A percentile compares a stretch with the other conserved stretches of the same genome.
Evolutionary conservation across 208 protist genomes (phyloP).

Genomic region (Acanthamoeba triangularis): DNA sequence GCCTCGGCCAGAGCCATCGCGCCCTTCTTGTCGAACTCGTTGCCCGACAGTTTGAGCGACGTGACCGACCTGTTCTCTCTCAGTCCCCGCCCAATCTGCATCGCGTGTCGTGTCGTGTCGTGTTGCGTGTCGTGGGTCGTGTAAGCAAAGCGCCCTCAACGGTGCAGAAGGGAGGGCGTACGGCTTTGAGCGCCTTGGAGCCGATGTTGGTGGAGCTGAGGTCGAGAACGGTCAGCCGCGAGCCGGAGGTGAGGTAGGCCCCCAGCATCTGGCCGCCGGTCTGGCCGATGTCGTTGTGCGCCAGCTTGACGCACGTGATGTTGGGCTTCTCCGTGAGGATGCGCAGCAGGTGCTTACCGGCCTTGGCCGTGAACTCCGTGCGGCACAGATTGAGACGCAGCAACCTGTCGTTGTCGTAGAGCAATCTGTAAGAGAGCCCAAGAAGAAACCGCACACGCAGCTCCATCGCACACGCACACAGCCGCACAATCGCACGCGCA

Average conservation of each 20-base stretch:
- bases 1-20: slow-evolving; percentile 7
- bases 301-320: background rate
- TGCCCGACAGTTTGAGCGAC: background rate
- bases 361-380: background rate
- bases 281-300: slow-evolving; percentile 1
- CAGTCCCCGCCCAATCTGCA: background rate
- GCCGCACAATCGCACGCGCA: background rate
- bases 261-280: slow-evolving; percentile 8
- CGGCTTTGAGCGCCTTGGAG: slow-evolving; percentile 36
- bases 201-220: slow-evolving; percentile 16
- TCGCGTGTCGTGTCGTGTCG: background rate
- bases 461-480: background rate
- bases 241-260: slow-evolving; percentile 22
- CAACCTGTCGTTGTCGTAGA: background rate
- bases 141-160: background rate
- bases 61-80: background rate
- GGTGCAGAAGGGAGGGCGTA: background rate
- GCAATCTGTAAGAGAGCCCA: background rate
- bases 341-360: background rate
- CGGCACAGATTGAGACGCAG: background rate
- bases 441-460: background rate
- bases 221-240: background rate
- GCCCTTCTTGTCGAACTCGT: slow-evolving; percentile 42
- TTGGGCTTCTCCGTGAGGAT: background rate
- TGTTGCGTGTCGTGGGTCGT: background rate